These are phyloP conservation scores for Phytophthora kernoviae DNA, from an alignment of 352 stramenopile species.

Conservation along the genomic window DNA sequence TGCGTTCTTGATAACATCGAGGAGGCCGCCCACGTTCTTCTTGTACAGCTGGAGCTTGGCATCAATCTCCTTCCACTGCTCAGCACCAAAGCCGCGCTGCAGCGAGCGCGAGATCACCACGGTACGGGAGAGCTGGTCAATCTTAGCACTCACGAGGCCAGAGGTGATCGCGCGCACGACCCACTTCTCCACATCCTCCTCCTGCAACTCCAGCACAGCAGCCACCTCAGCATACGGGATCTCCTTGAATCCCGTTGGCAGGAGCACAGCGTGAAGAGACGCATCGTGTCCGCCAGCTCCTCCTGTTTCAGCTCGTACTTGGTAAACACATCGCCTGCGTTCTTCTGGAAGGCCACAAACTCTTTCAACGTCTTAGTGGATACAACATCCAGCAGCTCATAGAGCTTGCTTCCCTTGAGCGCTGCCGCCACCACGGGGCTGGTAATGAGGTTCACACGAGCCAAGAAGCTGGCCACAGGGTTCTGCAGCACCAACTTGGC, in stretches of 20 bases:
- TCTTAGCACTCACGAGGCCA: slow-evolving; percentile 93
- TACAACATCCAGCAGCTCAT: slow-evolving; percentile 92
- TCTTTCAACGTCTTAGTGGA: slow-evolving; percentile 92
- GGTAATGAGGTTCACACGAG: slow-evolving; percentile 87
- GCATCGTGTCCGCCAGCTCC: slow-evolving; percentile 86
- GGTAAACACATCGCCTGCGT: slow-evolving; percentile 66
- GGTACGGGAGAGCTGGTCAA: slow-evolving; percentile 93
- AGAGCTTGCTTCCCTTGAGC: slow-evolving; percentile 74
- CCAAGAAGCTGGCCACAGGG: slow-evolving; percentile 89
- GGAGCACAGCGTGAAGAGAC: slow-evolving; percentile 92
- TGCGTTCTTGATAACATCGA: slow-evolving; percentile 83
- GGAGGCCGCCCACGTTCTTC: slow-evolving; percentile 90
- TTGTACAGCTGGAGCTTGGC: slow-evolving; percentile 92
- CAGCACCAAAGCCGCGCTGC: slow-evolving; percentile 82
- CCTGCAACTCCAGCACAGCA: slow-evolving; percentile 76
- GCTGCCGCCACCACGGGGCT: slow-evolving; percentile 76
- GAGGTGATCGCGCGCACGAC: slow-evolving; percentile 93
- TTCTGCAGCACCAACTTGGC: slow-evolving; percentile 88
- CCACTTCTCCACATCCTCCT: slow-evolving; percentile 93
- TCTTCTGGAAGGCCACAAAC: slow-evolving; percentile 83
- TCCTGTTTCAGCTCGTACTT: slow-evolving; percentile 60
- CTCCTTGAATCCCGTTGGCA: slow-evolving; percentile 92
- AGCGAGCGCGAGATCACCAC: slow-evolving; percentile 86
- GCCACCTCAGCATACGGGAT: slow-evolving; percentile 91
- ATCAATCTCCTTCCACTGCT: slow-evolving; percentile 92